phyloP scores from a whole-genome alignment of 2,329 filamentous ascomycete species.

The Penicillium italicum region DNA sequence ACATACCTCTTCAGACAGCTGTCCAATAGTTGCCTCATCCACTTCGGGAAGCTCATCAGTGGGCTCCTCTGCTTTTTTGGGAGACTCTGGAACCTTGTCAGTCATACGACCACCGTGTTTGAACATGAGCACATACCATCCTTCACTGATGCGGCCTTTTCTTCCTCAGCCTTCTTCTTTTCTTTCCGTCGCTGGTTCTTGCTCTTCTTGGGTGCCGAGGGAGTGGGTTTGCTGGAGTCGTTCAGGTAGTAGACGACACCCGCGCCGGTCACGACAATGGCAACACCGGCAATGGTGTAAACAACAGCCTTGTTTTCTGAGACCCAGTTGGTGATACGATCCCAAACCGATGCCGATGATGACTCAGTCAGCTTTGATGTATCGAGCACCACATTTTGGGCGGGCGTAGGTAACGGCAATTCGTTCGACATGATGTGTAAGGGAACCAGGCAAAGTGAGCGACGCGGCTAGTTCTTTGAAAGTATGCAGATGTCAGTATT shows the following conservation, averaged over 20 bases:
- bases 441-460: slow-evolving; percentile 21
- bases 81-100: slow-evolving; percentile 28
- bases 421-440: slow-evolving; percentile 41
- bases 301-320: slow-evolving; percentile 93
- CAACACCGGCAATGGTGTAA: slow-evolving; percentile 93
- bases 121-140: slow-evolving; percentile 32
- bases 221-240: slow-evolving; percentile 46
- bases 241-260: slow-evolving; percentile 88
- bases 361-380: slow-evolving; percentile 43
- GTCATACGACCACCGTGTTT: slow-evolving; percentile 6
- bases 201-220: slow-evolving; percentile 60
- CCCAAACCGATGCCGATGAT: slow-evolving; percentile 71
- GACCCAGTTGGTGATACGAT: slow-evolving; percentile 85
- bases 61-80: slow-evolving; percentile 49
- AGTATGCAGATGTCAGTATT: slow-evolving; percentile 1
- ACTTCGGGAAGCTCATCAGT: slow-evolving; percentile 67
- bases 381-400: slow-evolving; percentile 40
- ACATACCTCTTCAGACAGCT: slow-evolving; percentile 47
- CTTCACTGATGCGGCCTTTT: slow-evolving; percentile 46
- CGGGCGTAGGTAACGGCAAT: slow-evolving; percentile 35
- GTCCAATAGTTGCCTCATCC: slow-evolving; percentile 47
- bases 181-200: slow-evolving; percentile 90
- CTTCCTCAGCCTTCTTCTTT: slow-evolving; percentile 50
- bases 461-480: slow-evolving; percentile 14
- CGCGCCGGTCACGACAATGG: slow-evolving; percentile 83